phyloP scores from a whole-genome alignment of 495 filamentous ascomycete species.

The Lasiosphaeris hirsuta region DNA sequence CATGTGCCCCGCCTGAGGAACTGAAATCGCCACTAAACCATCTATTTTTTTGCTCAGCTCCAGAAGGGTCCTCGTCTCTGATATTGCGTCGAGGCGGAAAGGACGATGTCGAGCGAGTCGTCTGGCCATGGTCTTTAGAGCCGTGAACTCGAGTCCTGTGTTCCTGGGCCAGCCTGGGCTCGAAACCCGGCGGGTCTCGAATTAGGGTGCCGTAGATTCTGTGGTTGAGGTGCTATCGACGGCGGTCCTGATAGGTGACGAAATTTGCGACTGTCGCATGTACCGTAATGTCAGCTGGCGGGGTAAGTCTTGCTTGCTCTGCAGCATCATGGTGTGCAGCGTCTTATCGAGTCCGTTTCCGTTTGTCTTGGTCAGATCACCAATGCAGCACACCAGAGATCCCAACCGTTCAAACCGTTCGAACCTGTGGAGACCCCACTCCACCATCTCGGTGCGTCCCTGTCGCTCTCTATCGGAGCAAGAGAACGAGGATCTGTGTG shows the following conservation, averaged over 20 bases:
- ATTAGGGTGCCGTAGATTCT: constrained; percentile 1
- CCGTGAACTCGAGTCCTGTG: background rate
- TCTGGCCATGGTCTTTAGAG: constrained; percentile 1
- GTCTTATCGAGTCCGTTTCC: constrained; percentile 4
- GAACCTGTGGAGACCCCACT: constrained; percentile 13
- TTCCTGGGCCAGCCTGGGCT: background rate
- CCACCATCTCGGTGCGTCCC: constrained; percentile 13
- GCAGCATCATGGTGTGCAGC: background rate
- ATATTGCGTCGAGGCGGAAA: constrained; percentile 1
- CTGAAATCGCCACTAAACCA: constrained; percentile 23
- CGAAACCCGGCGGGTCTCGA: constrained; percentile 2
- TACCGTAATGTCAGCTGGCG: constrained; percentile 16
- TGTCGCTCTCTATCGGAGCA: constrained; percentile 21
- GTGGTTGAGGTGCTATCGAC: constrained; percentile 16
- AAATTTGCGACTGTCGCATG: constrained; percentile 20
- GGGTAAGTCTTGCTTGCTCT: background rate
- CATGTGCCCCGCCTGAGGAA: constrained; percentile 22
- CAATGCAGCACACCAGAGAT: background rate
- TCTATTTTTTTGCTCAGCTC: constrained; percentile 15
- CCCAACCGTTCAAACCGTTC: background rate
- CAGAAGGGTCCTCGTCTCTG: background rate
- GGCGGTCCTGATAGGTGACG: constrained; percentile 21
- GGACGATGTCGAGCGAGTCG: background rate
- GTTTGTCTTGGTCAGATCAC: constrained; percentile 5
- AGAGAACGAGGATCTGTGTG: constrained; percentile 9